Evolutionary conservation across 768 basidiomycete species (phyloP), one percentile per base, ranked within the genome.

Genomic region (Galerina sulciceps): DNA sequence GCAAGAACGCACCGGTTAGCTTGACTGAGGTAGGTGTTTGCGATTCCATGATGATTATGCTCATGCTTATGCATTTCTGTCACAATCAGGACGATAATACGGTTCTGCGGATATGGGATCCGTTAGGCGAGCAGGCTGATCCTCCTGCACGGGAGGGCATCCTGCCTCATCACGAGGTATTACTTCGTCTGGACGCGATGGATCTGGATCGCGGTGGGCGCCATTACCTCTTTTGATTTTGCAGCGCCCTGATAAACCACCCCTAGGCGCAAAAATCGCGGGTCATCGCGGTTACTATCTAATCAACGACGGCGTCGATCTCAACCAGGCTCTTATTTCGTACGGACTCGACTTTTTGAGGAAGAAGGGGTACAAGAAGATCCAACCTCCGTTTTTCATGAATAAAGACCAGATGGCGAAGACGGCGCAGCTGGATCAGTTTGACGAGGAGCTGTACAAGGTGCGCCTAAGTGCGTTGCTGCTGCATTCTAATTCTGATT

Each of bases 401-500:
- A 94, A 94, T 81, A 96, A 94, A 74, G 93, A 96, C 20, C 83
- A 91, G 67, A 99, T 99, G 97, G 87, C 85, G 57, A 96, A 97
- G 79, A 99, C 97, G 0, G 97, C 97, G 1, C 97, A 99, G 71
- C 86, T 99, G 18, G 93, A 94, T 65, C 94, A 99, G 74, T 99
- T 99, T 67, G 97, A 99, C 71, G 97, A 99, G 75, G 96, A 97
- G 68, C 79, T 99, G 14, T 99, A 99, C 85, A 98, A 98, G 82
- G 93, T 87, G 46, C 31, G 75, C 34, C 17, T 23, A 20, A 23
- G 43, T 51, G 49, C 49, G 20, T 22, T 35, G 10, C 10, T 6
- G 10, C 26, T 2, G 8, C 8, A 41, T 47, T 43, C 26, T 22
- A 3, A 18, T 14, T 15, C 35, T 35, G 6, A 41, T 54, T 3